These are phyloP conservation scores for Dactylellina cionopaga DNA, from an alignment of 2,329 filamentous ascomycete species.

Conservation along the genomic window DNA sequence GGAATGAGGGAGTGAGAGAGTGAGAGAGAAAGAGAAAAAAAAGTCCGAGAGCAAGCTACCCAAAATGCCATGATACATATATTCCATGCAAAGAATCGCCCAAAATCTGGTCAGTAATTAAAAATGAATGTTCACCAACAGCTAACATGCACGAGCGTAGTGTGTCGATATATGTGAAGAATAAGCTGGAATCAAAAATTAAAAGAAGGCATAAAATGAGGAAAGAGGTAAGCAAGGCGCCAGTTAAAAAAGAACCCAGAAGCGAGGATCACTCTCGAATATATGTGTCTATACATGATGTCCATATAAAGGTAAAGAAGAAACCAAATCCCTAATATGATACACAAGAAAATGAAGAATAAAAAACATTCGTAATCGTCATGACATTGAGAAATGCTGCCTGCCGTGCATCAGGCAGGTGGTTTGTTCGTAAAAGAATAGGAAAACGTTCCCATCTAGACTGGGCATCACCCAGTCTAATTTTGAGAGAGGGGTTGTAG, in stretches of 20 bases:
- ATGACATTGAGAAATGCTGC: background rate
- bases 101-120: background rate
- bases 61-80: no score
- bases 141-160: background rate
- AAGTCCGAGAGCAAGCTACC: no score
- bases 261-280: constrained; percentile 28
- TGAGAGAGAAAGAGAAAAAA: no score
- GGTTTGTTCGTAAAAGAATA: background rate
- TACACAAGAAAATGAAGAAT: constrained; percentile 32
- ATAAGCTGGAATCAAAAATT: background rate
- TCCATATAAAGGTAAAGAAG: constrained; percentile 16
- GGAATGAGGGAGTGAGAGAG: no score
- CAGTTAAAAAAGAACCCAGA: background rate
- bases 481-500: constrained; percentile 16
- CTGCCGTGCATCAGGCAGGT: no score
- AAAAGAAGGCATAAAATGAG: background rate
- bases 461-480: background rate
- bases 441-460: no score
- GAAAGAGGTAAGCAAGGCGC: constrained; percentile 2
- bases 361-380: constrained; percentile 1
- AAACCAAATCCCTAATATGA: constrained; percentile 17
- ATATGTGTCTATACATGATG: constrained; percentile 43
- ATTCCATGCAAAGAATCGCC: no score
- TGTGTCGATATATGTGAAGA: background rate
- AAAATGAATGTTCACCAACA: background rate